Conservation (phyloP, 768 basidiomycete genomes). For the Lentinus brumalis region DNA sequence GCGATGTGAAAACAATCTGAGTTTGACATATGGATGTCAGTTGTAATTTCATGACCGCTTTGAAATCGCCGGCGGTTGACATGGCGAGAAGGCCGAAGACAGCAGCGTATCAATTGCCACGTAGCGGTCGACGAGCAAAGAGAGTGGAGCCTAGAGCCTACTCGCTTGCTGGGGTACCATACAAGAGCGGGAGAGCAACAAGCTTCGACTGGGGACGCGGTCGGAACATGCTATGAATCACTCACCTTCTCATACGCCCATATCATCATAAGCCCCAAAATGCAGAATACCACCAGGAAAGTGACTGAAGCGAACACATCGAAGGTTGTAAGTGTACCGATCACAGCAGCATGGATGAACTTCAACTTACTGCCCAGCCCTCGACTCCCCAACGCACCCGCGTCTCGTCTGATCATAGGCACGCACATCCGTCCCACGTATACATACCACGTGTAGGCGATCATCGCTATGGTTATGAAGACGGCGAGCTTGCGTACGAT, state of each 20-base stretch:
- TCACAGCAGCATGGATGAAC: not conserved
- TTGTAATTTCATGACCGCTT: not conserved
- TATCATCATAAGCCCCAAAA: conserved; percentile 68
- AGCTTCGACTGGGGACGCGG: not conserved
- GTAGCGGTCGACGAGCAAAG: not conserved
- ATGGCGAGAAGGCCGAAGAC: not conserved
- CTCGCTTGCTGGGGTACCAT: not conserved
- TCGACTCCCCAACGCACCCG: conserved; percentile 47
- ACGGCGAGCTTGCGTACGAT: conserved; percentile 70
- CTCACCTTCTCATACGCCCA: conserved; percentile 81
- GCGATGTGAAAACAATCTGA: conserved; percentile 66
- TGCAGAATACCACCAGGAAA: conserved; percentile 60
- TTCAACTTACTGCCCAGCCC: conserved; percentile 66
- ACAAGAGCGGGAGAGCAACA: not conserved
- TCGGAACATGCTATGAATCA: not conserved
- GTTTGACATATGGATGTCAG: not conserved
- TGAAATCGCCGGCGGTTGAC: not conserved
- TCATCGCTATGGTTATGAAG: conserved; percentile 56
- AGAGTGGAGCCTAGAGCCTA: not conserved
- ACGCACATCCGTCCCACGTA: conserved; percentile 73
- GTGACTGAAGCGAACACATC: conserved; percentile 48
- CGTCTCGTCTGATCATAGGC: conserved; percentile 60
- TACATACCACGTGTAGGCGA: conserved; percentile 74
- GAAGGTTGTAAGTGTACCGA: not conserved
- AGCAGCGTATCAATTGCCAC: not conserved